These are phyloP conservation scores for Termitomyces sp. DNA, from an alignment of 768 basidiomycete genomes.

Conservation along the genomic window DNA sequence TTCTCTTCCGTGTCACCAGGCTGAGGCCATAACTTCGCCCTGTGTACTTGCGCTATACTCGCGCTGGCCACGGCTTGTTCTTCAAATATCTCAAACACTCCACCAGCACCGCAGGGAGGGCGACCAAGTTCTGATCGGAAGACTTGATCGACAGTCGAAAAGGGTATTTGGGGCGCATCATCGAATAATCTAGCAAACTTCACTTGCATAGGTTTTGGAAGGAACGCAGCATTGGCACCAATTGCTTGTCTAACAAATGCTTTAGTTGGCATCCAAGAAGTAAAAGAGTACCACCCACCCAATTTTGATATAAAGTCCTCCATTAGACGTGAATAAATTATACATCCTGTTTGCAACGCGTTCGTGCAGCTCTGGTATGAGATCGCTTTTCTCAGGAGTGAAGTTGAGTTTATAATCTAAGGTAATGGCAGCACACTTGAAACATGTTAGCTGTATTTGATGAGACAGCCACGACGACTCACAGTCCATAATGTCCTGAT, in stretches of 20 bases:
- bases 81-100: constrained; percentile 80
- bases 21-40: constrained; percentile 54
- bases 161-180: constrained; percentile 83
- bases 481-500: constrained; percentile 54
- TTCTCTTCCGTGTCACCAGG: constrained; percentile 42
- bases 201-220: constrained; percentile 80
- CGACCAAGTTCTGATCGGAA: constrained; percentile 69
- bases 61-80: constrained; percentile 80
- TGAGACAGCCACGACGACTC: constrained; percentile 16
- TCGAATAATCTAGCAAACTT: constrained; percentile 86
- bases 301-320: constrained; percentile 85
- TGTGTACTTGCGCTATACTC: constrained; percentile 91
- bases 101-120: constrained; percentile 62
- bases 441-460: not conserved
- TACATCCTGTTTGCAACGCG: constrained; percentile 80
- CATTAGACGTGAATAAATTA: constrained; percentile 76
- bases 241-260: constrained; percentile 62
- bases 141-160: constrained; percentile 63
- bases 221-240: constrained; percentile 80
- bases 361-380: constrained; percentile 80
- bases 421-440: constrained; percentile 67
- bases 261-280: not conserved
- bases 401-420: constrained; percentile 91
- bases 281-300: constrained; percentile 34
- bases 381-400: constrained; percentile 62